Base-by-base conservation (phyloP, 164 flowering plant species). In the Dillenia turbinata region DNA sequence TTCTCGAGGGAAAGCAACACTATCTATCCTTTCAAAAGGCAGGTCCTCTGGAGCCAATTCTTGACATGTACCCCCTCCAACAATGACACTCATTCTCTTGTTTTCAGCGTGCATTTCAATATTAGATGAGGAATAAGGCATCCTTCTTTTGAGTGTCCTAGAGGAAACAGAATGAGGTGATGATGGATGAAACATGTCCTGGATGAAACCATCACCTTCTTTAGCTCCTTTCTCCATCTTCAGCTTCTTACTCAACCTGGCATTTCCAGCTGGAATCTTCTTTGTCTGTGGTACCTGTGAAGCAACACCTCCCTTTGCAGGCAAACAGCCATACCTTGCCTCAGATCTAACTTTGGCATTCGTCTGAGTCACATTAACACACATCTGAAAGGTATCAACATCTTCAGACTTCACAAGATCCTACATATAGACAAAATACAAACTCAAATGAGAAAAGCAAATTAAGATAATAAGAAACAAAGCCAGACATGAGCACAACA, bases 1-100 rank as follows among this genome's bases (percentile, higher is more conserved):
- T 66, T 77, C 65, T 64, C 66, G 64, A 68, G 82, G 80, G 72
- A 67, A 83, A 70, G 84, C 78, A 85, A 77, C 79, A 74, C 61
- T 77, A 69, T 82, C 81, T 75, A 80, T 85, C 85, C 81, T 75
- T 68, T 72, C 68, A 55, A 57, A 50, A 47, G 81, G 66, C 45
- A 44, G 71, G 67, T 63, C 53, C 45, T 54, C 64, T 48, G 63
- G 60, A 54, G 61, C 45, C 15, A 44, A 12, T 53, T 67, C 64
- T 57, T 59, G 65, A 62, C 56, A 46, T 61, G 69, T 73, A 48
- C 75, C 72, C 44, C 65, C 80, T 67, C 71, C 75, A 44, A 73
- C 78, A 43, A 69, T 47, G 24, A 66, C 63, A 76, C 85, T 80
- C 22, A 46, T 52, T 64, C 75, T 88, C 52, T 55, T 56, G 16